Conservation (phyloP, 164 flowering plant genomes). For the Tinospora cordifolia region DNA sequence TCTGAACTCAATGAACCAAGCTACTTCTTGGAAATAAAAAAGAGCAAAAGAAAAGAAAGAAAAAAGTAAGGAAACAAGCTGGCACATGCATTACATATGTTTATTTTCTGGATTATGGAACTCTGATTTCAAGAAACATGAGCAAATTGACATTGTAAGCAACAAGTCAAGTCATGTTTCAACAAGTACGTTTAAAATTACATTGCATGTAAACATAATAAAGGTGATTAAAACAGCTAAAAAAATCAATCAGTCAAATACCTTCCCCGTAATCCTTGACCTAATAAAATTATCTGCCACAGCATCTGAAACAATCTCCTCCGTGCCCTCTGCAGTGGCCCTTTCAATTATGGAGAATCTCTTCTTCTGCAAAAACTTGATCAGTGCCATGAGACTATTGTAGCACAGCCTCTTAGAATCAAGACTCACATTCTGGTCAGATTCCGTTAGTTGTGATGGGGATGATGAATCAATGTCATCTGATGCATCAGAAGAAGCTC, state of each 20-base stretch:
- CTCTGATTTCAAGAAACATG: neutral
- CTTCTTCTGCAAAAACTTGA: constrained; percentile 85
- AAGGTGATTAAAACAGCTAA: constrained; percentile 4
- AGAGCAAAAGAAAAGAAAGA: neutral
- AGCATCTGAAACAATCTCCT: constrained; percentile 84
- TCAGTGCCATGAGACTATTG: constrained; percentile 89
- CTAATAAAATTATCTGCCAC: constrained; percentile 53
- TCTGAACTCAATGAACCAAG: neutral
- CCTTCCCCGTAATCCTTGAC: constrained; percentile 60
- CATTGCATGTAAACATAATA: neutral
- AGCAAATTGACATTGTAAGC: neutral
- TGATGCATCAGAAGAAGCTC: constrained; percentile 78
- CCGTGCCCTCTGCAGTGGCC: constrained; percentile 91
- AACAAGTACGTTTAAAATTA: neutral
- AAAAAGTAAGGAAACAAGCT: neutral
- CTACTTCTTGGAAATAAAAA: neutral
- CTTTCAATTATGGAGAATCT: constrained; percentile 62
- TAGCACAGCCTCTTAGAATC: constrained; percentile 84
- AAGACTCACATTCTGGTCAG: constrained; percentile 51
- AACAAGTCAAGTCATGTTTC: neutral
- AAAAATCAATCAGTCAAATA: constrained; percentile 18
- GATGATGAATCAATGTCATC: constrained; percentile 76
- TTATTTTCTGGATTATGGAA: no score
- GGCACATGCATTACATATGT: no score
- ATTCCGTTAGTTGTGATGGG: constrained; percentile 36